These are phyloP conservation scores for Solanum chmielewskii DNA, from an alignment of 257 asterid species.

Conservation along the genomic window DNA sequence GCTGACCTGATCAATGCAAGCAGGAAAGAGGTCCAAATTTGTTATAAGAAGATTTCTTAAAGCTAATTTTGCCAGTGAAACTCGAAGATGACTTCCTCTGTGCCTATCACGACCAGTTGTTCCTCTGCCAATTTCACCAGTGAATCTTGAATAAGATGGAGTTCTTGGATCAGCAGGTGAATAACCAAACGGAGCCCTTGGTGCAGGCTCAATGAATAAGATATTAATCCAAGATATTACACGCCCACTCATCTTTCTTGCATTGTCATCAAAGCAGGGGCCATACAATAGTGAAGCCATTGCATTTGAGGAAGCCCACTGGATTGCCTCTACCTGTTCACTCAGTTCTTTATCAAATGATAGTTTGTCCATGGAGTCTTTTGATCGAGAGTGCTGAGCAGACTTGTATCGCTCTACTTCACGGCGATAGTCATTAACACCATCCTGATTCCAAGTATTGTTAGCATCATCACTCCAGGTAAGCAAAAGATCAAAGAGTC, in stretches of 20 bases:
- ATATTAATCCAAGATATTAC: constrained; percentile 98
- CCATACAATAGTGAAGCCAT: constrained; percentile 97
- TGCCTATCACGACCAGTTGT: constrained; percentile 83
- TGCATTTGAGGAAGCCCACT: constrained; percentile 99
- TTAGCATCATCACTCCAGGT: constrained; percentile 95
- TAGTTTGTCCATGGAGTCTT: constrained; percentile 85
- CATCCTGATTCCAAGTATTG: constrained; percentile 84
- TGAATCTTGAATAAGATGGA: constrained; percentile 72
- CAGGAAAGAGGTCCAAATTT: constrained; percentile 95
- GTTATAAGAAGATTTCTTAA: constrained; percentile 90
- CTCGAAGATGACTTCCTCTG: constrained; percentile 90
- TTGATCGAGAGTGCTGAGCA: constrained; percentile 86
- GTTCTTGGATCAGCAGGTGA: constrained; percentile 99
- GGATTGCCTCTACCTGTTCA: constrained; percentile 98
- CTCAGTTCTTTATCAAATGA: constrained; percentile 89
- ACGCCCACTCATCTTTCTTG: constrained; percentile 99
- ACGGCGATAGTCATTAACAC: constrained; percentile 86
- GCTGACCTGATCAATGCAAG: constrained; percentile 93
- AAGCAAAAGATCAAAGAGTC: constrained; percentile 88
- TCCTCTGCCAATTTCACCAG: constrained; percentile 83
- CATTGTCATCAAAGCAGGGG: constrained; percentile 96
- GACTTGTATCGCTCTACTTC: constrained; percentile 98
- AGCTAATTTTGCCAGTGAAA: constrained; percentile 88
- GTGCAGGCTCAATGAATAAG: constrained; percentile 94
- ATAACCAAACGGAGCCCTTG: constrained; percentile 93